phyloP scores from a whole-genome alignment of 1,139 yeast genomes.

The Saccharomycopsis hybrid region DNA sequence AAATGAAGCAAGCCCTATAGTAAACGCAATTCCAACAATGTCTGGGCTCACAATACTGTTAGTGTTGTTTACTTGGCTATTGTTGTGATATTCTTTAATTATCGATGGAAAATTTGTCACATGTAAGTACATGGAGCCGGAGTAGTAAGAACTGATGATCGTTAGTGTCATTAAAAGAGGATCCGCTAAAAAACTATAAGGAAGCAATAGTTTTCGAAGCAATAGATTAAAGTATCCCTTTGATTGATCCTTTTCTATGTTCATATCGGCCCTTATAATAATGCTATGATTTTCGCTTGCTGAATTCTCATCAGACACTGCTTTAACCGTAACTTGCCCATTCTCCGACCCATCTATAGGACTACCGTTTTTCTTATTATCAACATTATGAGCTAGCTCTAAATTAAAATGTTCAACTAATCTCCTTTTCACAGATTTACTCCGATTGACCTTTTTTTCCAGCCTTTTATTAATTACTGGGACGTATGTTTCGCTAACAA shows the following conservation, averaged over 20 bases:
- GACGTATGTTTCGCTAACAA: conserved; percentile 13
- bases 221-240: conserved; percentile 6
- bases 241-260: conserved; percentile 1
- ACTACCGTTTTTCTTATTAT: neutral
- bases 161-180: conserved; percentile 9
- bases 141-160: conserved; percentile 8
- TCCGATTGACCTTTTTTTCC: conserved; percentile 7
- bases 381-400: no score
- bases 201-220: conserved; percentile 4
- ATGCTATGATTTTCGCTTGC: neutral
- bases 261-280: conserved; percentile 4
- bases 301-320: neutral
- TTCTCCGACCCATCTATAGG: neutral
- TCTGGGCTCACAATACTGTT: conserved; percentile 6
- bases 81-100: conserved; percentile 5
- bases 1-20: conserved; percentile 6
- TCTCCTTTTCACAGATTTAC: conserved; percentile 2
- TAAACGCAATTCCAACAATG: conserved; percentile 8
- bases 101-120: conserved; percentile 17
- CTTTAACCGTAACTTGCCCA: neutral
- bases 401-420: conserved; percentile 4
- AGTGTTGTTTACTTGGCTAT: neutral
- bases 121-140: conserved; percentile 19
- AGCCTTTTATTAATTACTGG: conserved; percentile 17
- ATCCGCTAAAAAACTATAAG: conserved; percentile 10